phyloP scores from a whole-genome alignment of 257 asterid genomes.

The Solanum habrochaites region DNA sequence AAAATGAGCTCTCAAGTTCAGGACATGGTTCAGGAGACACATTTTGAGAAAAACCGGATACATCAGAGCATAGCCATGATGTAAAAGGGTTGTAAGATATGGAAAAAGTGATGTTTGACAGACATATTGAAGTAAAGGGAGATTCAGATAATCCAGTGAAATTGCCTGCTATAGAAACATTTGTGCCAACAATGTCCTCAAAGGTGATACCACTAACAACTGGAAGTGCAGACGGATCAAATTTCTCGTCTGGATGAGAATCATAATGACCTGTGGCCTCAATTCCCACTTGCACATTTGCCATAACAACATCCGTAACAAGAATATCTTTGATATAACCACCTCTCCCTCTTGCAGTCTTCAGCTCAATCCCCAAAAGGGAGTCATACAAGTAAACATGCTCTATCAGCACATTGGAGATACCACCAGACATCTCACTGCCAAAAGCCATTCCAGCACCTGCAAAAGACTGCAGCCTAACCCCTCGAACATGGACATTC shows the following conservation, averaged over 20 bases:
- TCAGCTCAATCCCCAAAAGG: slow-evolving; percentile 38
- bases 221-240: slow-evolving; percentile 49
- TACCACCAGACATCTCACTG: slow-evolving; percentile 82
- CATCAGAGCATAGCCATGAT: slow-evolving; percentile 35
- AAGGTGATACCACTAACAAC: slow-evolving; percentile 18
- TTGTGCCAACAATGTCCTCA: slow-evolving; percentile 19
- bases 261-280: slow-evolving; percentile 46
- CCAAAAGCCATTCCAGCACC: slow-evolving; percentile 68
- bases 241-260: slow-evolving; percentile 53
- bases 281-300: slow-evolving; percentile 40
- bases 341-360: slow-evolving; percentile 65
- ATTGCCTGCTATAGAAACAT: slow-evolving; percentile 16
- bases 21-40: slow-evolving; percentile 51
- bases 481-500: slow-evolving; percentile 37
- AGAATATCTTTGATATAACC: slow-evolving; percentile 40
- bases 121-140: slow-evolving; percentile 23
- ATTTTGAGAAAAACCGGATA: slow-evolving; percentile 23
- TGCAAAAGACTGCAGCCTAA: slow-evolving; percentile 26
- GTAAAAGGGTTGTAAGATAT: slow-evolving; percentile 2
- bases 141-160: slow-evolving; percentile 25
- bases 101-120: slow-evolving; percentile 19
- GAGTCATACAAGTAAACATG: slow-evolving; percentile 35
- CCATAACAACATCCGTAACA: slow-evolving; percentile 24
- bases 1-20: slow-evolving; percentile 16
- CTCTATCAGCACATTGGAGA: slow-evolving; percentile 45